Conservation (phyloP, 2,329 filamentous ascomycete species). For the Fusarium sp. region DNA sequence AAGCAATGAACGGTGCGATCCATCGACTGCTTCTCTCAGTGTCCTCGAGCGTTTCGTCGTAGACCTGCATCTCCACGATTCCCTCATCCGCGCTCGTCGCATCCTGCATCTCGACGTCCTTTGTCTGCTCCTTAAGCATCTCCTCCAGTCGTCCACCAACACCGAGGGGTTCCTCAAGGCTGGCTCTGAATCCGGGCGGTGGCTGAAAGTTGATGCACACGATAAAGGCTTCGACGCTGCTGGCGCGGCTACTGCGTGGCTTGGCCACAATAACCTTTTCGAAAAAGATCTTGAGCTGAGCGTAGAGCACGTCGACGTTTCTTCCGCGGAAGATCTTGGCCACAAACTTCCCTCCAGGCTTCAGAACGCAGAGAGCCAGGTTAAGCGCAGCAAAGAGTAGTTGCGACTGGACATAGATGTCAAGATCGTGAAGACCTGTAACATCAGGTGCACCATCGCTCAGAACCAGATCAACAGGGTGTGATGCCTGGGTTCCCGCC, state of each 20-base stretch:
- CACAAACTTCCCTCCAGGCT: constrained; percentile 93
- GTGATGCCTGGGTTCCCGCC: constrained; percentile 63
- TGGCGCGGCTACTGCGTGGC: constrained; percentile 91
- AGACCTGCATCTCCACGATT: constrained; percentile 59
- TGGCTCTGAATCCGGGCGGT: constrained; percentile 76
- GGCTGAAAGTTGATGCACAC: constrained; percentile 91
- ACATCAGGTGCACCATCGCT: constrained; percentile 97
- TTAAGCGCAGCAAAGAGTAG: constrained; percentile 94
- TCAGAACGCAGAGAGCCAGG: constrained; percentile 88
- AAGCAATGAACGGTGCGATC: constrained; percentile 97
- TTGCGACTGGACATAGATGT: constrained; percentile 98
- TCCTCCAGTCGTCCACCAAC: constrained; percentile 63
- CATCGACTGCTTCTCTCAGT: constrained; percentile 64
- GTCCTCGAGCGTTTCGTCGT: constrained; percentile 52
- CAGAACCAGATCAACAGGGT: constrained; percentile 90
- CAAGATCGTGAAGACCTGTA: constrained; percentile 93
- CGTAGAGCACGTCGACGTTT: constrained; percentile 94
- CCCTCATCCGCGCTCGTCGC: constrained; percentile 42
- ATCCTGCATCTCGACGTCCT: constrained; percentile 57
- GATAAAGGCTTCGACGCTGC: constrained; percentile 95
- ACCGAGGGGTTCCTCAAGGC: constrained; percentile 76
- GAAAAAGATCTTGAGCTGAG: constrained; percentile 92
- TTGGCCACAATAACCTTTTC: constrained; percentile 86
- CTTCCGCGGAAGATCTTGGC: constrained; percentile 96
- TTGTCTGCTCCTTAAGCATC: constrained; percentile 56